Base-by-base conservation (phyloP, 2,329 filamentous ascomycete genomes). In the Fusarium sp. region DNA sequence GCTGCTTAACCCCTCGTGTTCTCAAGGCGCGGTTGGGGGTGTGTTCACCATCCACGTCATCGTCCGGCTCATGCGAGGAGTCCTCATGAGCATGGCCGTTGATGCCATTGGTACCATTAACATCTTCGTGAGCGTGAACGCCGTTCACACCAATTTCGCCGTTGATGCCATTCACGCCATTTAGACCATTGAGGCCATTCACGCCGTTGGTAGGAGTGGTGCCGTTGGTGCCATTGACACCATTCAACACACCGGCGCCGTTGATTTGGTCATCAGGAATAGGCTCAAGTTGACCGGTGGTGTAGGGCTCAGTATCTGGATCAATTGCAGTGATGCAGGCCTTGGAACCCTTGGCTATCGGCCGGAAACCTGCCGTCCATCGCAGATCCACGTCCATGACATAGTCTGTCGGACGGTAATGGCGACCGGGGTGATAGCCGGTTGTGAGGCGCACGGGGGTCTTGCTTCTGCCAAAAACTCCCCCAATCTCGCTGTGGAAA, bases 21-120 rank as follows among this genome's bases (percentile, higher is more conserved):
- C 86, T 82, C 16, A 87, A 76, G 1, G 84, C 83, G 62, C 86
- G 82, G 58, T 81, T 85, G 0, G 85, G 85, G 2, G 85, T 87
- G 13, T 81, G 78, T 16, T 85, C 83, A 25, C 83, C 82, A 20
- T 83, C 81, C 6, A 73, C 67, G 8, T 82, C 81, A 34, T 84
- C 84, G 27, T 84, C 83, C 6, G 80, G 78, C 14, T 84, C 81
- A 34, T 82, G 79, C 3, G 77, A 73, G 4, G 74, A 73, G 14
- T 76, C 76, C 11, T 78, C 78, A 33, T 60, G 62, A 65, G 65
- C 46, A 57, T 74, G 67, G 16, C 67, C 70, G 16, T 65, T 68
- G 23, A 27, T 38, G 6, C 51, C 58, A 27, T 61, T 53, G 29
- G 44, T 40, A 8, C 31, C 56, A 13, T 55, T 58, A 18, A 63